Base-by-base conservation (phyloP, 352 stramenopile genomes). In the Halophytophthora polymorphica region DNA sequence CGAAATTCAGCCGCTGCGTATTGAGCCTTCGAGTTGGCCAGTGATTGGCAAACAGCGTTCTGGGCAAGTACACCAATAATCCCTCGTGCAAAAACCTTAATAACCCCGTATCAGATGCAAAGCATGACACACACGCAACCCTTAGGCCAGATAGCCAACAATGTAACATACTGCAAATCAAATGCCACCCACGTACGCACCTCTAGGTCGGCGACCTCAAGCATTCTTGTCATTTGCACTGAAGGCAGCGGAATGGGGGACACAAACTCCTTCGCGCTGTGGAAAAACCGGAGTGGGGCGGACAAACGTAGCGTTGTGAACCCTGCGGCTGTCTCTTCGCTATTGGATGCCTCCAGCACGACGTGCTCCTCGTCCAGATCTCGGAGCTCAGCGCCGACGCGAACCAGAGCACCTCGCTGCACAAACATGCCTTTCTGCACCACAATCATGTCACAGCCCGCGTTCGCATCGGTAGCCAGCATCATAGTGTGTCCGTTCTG, bases 361-460 rank as follows among this genome's bases (percentile, higher is more conserved):
- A 64, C 49, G 23, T 56, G 45, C 17, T 70, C 64, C 37, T 73
- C 64, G 19, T 52, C 45, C 12, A 73, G 44, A n/a, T 70, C 60
- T 18, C 34, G 46, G 8, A 67, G 47, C 23, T 70, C 60, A 19
- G 60, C 43, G n/a, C 61, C 48, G 14, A 73, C 44, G 6, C 60
- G 61, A 15, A 73, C 17, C 5, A 43, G 49, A 2, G 47, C 42
- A 7, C 60, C 64, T 17, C 51, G 47, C 10, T 56, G 60, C 3
- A 73, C 36, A n/a, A 64, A 58, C 35, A 55, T 23, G 22, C 55
- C 44, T 18, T 55, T 71, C 15, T 45, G 28, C 11, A 57, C 36
- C 1, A 66, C 22, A 19, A 69, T 61, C 7, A 49, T 53, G 2
- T 64, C 40, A 17, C n/a, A 36, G n/a, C 62, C 63, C 2, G 55